A percentile compares a stretch with the other conserved stretches of the same genome.
Evolutionary conservation across 2,329 filamentous ascomycete genomes (phyloP).

Genomic region (Penicillium palitans): DNA sequence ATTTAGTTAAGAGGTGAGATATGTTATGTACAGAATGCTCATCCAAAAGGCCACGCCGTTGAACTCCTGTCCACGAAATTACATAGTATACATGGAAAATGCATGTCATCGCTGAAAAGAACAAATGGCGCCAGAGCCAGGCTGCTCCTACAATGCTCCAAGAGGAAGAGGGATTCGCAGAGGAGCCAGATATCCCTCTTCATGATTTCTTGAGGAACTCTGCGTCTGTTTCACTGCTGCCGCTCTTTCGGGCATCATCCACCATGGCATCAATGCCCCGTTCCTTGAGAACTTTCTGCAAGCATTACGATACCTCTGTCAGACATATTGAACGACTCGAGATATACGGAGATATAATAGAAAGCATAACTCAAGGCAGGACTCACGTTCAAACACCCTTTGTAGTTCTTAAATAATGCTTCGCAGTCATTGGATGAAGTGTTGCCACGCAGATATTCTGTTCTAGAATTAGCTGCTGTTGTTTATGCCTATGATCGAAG

Average conservation of each 20-base stretch:
- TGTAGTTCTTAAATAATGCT: conserved; percentile 82
- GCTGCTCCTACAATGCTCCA: neutral
- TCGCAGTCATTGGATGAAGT: conserved; percentile 85
- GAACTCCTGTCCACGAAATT: conserved; percentile 1
- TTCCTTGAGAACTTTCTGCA: conserved; percentile 78
- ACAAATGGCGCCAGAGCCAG: neutral
- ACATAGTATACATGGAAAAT: conserved; percentile 1
- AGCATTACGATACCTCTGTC: conserved; percentile 1
- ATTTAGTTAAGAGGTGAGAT: conserved; percentile 1
- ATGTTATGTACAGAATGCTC: conserved; percentile 1
- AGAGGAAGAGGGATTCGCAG: neutral
- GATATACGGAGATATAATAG: neutral
- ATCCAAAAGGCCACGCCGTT: neutral
- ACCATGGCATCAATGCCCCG: conserved; percentile 91
- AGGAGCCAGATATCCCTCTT: neutral
- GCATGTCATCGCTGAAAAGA: conserved; percentile 6
- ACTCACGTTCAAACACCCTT: conserved; percentile 76
- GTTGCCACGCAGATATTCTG: conserved; percentile 86
- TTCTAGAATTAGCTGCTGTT: conserved; percentile 14
- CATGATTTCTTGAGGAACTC: conserved; percentile 56
- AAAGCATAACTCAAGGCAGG: neutral
- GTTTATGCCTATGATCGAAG: neutral
- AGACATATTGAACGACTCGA: neutral
- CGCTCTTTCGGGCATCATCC: conserved; percentile 80
- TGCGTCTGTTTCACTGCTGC: conserved; percentile 79